Percentiles rank a stretch among this genome's conserved stretches.
Conservation (phyloP, 192 early-diverging fungal genomes). For the Chytriomyces hyalinus region DNA sequence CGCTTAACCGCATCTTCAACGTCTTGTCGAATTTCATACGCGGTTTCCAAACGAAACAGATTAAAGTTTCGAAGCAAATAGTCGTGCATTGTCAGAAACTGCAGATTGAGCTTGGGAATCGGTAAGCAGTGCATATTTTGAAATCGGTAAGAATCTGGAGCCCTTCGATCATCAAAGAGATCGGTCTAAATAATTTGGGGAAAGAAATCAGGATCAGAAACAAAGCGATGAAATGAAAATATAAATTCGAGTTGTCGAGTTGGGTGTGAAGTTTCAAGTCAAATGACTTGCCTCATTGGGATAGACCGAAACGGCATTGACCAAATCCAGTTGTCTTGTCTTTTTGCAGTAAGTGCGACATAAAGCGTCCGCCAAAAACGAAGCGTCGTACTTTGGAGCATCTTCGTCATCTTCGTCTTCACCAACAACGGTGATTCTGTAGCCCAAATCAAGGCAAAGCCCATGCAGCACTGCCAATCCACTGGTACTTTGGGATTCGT, state of each 20-base stretch:
- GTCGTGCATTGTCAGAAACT: conserved; percentile 92
- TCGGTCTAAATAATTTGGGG: conserved; percentile 43
- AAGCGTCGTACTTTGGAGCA: conserved; percentile 21
- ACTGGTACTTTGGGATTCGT: too few relatives aligned
- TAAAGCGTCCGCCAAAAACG: conserved; percentile 66
- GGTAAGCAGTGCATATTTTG: conserved; percentile 71
- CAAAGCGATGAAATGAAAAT: not conserved
- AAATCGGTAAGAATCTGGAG: conserved; percentile 47
- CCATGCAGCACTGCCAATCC: conserved; percentile 44
- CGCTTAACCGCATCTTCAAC: conserved; percentile 86
- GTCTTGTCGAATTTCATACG: conserved; percentile 84
- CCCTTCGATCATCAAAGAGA: conserved; percentile 73
- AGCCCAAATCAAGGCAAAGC: conserved; percentile 66
- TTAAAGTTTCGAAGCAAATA: conserved; percentile 87
- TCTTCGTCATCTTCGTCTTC: conserved; percentile 15
- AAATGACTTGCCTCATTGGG: conserved; percentile 66
- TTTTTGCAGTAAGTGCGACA: conserved; percentile 63
- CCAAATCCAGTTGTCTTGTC: conserved; percentile 70
- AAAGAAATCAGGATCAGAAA: not conserved
- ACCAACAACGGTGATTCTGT: conserved; percentile 60
- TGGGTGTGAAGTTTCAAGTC: not conserved
- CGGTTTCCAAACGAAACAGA: conserved; percentile 82
- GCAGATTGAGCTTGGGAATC: conserved; percentile 89
- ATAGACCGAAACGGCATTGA: conserved; percentile 75
- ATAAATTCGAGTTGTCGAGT: not conserved